phyloP scores from a whole-genome alignment of 768 basidiomycete species.

The Sporobolomyces pararoseus region DNA sequence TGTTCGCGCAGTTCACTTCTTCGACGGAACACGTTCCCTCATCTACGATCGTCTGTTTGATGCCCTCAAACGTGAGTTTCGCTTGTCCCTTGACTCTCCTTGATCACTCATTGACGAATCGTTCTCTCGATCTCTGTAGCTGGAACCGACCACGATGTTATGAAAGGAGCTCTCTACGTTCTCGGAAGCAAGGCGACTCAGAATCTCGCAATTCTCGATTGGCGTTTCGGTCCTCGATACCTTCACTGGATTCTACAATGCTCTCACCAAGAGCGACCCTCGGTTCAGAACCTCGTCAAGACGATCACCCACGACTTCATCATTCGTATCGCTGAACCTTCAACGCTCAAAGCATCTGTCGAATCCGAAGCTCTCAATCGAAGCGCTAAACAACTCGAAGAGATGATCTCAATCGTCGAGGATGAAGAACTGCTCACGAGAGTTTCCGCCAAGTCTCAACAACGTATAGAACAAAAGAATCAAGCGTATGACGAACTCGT shows the following conservation, averaged over 20 bases:
- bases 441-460: constrained; percentile 20
- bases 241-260: constrained; percentile 64
- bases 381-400: constrained; percentile 13
- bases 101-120: constrained; percentile 58
- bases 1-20: constrained; percentile 49
- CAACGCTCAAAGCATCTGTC: constrained; percentile 32
- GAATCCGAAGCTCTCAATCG: constrained; percentile 18
- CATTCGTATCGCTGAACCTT: constrained; percentile 44
- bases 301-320: constrained; percentile 54
- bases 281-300: constrained; percentile 68
- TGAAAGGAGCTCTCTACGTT: constrained; percentile 68
- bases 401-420: constrained; percentile 16
- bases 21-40: constrained; percentile 50
- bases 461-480: constrained; percentile 38
- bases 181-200: constrained; percentile 44
- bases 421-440: constrained; percentile 20
- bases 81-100: constrained; percentile 41
- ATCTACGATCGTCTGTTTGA: constrained; percentile 50
- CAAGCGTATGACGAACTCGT: constrained; percentile 41
- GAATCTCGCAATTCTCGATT: constrained; percentile 56
- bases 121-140: constrained; percentile 59
- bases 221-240: constrained; percentile 59
- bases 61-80: constrained; percentile 55
- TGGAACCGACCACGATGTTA: constrained; percentile 77
- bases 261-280: constrained; percentile 77